Base-by-base conservation (phyloP, 352 stramenopile species). In the Globisporangium paroecandrum region DNA sequence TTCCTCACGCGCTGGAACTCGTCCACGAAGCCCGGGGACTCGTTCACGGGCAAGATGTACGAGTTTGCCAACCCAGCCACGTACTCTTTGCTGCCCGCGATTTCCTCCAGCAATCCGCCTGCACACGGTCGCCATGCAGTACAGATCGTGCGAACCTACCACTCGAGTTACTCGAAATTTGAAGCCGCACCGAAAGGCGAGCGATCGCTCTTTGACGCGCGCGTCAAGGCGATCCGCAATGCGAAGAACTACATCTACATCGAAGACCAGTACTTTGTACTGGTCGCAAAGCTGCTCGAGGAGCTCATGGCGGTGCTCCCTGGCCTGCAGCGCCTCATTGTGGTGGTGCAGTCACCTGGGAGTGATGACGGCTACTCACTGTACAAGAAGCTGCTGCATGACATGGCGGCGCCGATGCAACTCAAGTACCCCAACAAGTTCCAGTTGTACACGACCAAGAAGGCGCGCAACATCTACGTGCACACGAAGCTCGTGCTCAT, bases 191-290 rank as follows among this genome's bases (percentile, higher is more conserved):
- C 82, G 0, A 57, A 56, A 4, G 75, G 82, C 10, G 80, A 87
- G 56, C 54, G 66, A 9, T 90, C 82, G 46, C 64, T 84, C 15
- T 76, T 83, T 54, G 60, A 75, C 2, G 64, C 76, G 4, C 76
- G 76, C 9, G 59, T 88, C 58, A 88, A 88, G 64, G 79, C 74
- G 1, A 77, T 85, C 46, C 63, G 65, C 47, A 79, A 72, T 60
- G 79, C 77, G 3, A 77, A 76, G 41, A 88, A 86, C 70, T 88
- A 75, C 58, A 78, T 88, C 36, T 88, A 84, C 70, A 80, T 88
- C 27, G 77, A 88, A 54, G 79, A 88, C 61, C 79, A 88, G 71
- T 86, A 88, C 70, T 85, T 88, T 49, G 72, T 83, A 0, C 56
- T 73, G 38, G 77, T 88, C 2, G 72, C 77, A 0, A 58, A 79